Base-by-base conservation (phyloP, 805 yeast species). In the Cyberlindnera nakhonratchasimensis region DNA sequence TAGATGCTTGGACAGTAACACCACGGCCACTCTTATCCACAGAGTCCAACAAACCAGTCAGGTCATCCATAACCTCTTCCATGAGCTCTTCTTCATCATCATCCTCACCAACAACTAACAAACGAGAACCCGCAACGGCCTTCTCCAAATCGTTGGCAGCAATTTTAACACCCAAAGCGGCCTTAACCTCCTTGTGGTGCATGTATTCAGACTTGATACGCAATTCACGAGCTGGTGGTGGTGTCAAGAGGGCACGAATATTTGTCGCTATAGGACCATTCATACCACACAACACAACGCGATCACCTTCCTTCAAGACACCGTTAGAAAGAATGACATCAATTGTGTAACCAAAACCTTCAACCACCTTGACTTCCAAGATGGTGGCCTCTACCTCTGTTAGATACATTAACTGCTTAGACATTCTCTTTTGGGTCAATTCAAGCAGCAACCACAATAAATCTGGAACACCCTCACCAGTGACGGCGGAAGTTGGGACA, bases 381-480 rank as follows among this genome's bases (percentile, higher is more conserved):
- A 93, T 79, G 18, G 99, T 93, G 42, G 99, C 98, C 69, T 90
- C 98, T 46, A 93, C 82, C 63, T 84, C 80, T 26, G 97, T 82
- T 52, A 93, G 72, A 73, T 93, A 93, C 91, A 87, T 91, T 70
- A 93, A 82, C 74, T 91, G 97, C 67, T 90, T 90, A 52, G 96
- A 86, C 99, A 93, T 93, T 73, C 99, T 85, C 81, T 87, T 86
- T 71, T 93, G 98, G 13, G 99, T 93, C 59, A 93, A 78, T 68
- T 93, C 98, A 57, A 93, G 76, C 61, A 93, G 73, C 66, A 93
- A 77, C 91, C 96, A 89, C 61, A 93, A 79, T 71, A 93, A 76
- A 79, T 93, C 99, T 38, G 99, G 99, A 57, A 93, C 95, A 86
- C 99, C 99, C 71, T 93, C 99, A 66, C 99, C 99, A 12, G 97